These are phyloP conservation scores for Xylaria bambusicola DNA, from an alignment of 495 filamentous ascomycete species.

Conservation along the genomic window DNA sequence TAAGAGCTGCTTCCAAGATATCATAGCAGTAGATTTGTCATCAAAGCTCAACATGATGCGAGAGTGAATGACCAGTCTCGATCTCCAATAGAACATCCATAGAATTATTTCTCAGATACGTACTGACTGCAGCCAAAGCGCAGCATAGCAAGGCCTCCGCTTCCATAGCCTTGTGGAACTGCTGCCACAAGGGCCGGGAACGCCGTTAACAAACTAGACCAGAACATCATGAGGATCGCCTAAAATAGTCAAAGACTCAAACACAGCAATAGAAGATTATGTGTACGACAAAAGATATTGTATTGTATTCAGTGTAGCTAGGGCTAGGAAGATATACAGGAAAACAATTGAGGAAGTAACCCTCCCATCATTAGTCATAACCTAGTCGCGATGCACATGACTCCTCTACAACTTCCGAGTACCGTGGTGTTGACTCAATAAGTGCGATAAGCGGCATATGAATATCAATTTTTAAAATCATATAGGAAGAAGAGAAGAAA, in stretches of 20 bases:
- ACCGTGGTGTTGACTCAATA: not conserved
- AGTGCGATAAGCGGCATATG: not conserved
- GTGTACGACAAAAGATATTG: not conserved
- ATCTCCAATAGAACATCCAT: not conserved
- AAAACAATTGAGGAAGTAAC: not conserved
- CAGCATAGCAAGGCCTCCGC: constrained; percentile 22
- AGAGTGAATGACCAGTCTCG: not conserved
- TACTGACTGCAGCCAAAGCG: constrained; percentile 30
- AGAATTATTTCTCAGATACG: not conserved
- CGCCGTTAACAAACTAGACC: constrained; percentile 6
- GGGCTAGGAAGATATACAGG: not conserved
- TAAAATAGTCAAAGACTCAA: not conserved
- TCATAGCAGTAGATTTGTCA: not conserved
- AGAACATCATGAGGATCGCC: constrained; percentile 8
- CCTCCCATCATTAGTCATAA: not conserved
- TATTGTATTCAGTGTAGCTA: not conserved
- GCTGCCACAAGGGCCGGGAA: constrained; percentile 17
- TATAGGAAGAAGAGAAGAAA: not conserved
- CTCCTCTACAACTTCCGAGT: not conserved
- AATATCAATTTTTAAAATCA: not conserved
- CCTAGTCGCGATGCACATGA: not conserved
- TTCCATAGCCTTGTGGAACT: constrained; percentile 19
- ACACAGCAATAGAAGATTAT: not conserved
- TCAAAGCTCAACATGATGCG: not conserved
- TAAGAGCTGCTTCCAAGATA: not conserved